Percentiles rank a stretch among this genome's conserved stretches.
phyloP scores from a whole-genome alignment of 148 eudicot genomes.

The Suaeda aralocaspica region DNA sequence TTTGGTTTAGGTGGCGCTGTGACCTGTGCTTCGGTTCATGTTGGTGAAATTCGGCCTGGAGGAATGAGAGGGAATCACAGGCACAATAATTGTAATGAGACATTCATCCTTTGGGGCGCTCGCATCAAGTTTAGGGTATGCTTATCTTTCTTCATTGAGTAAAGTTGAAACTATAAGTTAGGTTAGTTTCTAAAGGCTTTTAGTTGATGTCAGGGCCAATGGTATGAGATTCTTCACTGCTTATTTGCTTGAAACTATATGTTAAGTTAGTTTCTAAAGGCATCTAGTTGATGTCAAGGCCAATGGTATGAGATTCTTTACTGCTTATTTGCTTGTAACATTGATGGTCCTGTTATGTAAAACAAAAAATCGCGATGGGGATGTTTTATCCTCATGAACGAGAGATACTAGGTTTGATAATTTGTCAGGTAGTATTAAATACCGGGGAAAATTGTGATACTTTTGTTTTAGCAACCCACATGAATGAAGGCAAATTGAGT shows the following conservation, averaged over 20 bases:
- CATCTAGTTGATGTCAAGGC: too few relatives aligned
- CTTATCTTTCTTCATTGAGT: background rate
- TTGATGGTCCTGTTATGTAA: background rate
- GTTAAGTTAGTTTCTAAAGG: too few relatives aligned
- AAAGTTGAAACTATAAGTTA: background rate
- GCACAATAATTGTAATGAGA: slow-evolving; percentile 82
- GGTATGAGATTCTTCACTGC: background rate
- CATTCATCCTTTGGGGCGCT: slow-evolving; percentile 92
- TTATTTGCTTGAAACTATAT: too few relatives aligned
- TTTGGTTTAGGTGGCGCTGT: slow-evolving; percentile 65
- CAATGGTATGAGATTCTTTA: too few relatives aligned
- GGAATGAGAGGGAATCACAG: slow-evolving; percentile 85
- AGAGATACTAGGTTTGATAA: background rate
- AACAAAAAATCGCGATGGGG: background rate
- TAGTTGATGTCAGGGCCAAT: background rate
- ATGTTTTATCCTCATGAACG: background rate
- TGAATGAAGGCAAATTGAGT: background rate
- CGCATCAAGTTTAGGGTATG: slow-evolving; percentile 80
- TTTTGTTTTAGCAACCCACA: background rate
- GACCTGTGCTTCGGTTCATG: slow-evolving; percentile 66
- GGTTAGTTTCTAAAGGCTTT: background rate
- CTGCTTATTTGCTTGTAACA: background rate
- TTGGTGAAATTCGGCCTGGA: slow-evolving; percentile 85
- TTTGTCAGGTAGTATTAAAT: background rate
- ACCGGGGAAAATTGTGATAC: background rate